Conservation (phyloP, 257 asterid genomes). For the Ophiorrhiza pumila region DNA sequence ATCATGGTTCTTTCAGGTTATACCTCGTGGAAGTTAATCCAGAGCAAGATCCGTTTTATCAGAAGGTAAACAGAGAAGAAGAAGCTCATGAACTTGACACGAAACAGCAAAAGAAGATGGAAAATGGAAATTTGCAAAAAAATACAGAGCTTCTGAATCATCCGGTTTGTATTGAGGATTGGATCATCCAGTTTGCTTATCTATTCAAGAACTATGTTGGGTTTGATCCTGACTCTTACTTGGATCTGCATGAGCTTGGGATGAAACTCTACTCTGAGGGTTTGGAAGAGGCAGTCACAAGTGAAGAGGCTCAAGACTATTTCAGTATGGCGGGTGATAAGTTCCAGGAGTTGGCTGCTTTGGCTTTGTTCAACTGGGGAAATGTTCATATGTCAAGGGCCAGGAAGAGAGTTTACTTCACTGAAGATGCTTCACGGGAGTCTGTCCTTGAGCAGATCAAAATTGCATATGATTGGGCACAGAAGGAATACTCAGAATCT, state of each 20-base stretch:
- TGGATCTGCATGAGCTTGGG: conserved; percentile 72
- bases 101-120: conserved; percentile 20
- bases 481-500: conserved; percentile 50
- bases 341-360: conserved; percentile 81
- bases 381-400: conserved; percentile 82
- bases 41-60: conserved; percentile 60
- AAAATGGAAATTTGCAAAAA: conserved; percentile 37
- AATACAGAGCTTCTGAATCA: conserved; percentile 29
- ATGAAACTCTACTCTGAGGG: conserved; percentile 75
- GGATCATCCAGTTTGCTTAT: conserved; percentile 74
- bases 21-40: conserved; percentile 63
- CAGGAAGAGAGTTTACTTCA: conserved; percentile 51
- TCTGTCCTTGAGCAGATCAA: conserved; percentile 45
- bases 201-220: conserved; percentile 69
- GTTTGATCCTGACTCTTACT: conserved; percentile 63
- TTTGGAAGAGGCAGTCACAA: conserved; percentile 71
- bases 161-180: conserved; percentile 61
- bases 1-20: conserved; percentile 58
- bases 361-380: conserved; percentile 86
- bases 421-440: conserved; percentile 56
- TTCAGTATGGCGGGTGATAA: conserved; percentile 61
- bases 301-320: conserved; percentile 78
- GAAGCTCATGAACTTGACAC: conserved; percentile 8
- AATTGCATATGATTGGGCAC: conserved; percentile 66
- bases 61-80: conserved; percentile 31